These are phyloP conservation scores for Hypoxylon sp. DNA, from an alignment of 2,329 filamentous ascomycete species.

Conservation along the genomic window DNA sequence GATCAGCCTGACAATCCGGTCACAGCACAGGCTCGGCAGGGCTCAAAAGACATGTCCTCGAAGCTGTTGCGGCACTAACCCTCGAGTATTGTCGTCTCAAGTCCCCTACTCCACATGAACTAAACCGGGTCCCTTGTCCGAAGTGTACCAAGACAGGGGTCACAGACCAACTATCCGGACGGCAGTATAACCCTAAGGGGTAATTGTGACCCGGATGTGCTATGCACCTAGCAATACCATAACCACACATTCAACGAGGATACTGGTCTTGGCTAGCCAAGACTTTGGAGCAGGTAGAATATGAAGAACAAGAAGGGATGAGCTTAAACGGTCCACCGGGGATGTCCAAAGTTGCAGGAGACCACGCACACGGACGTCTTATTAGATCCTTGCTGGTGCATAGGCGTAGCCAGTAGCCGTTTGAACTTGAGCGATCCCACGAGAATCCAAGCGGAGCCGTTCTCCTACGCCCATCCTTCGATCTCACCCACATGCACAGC, in stretches of 20 bases:
- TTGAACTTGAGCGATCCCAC: constrained; percentile 59
- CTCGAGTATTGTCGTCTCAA: constrained; percentile 63
- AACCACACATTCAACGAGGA: constrained; percentile 39
- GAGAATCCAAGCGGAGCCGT: constrained; percentile 54
- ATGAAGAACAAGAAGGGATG: constrained; percentile 46
- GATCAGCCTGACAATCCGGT: constrained; percentile 64
- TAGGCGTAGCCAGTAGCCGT: constrained; percentile 55
- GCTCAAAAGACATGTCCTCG: constrained; percentile 52
- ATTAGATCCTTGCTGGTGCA: constrained; percentile 47
- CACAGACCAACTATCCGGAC: constrained; percentile 54
- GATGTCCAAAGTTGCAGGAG: constrained; percentile 45
- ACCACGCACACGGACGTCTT: constrained; percentile 48
- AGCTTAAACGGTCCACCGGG: constrained; percentile 50
- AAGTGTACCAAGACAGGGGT: constrained; percentile 53
- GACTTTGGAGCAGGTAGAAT: constrained; percentile 35
- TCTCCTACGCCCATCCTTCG: constrained; percentile 52
- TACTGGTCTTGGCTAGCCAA: constrained; percentile 45
- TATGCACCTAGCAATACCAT: constrained; percentile 47
- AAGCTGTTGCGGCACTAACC: constrained; percentile 56
- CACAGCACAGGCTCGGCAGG: constrained; percentile 59
- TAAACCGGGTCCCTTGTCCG: constrained; percentile 54
- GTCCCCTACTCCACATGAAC: constrained; percentile 55
- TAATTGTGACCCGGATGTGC: constrained; percentile 52
- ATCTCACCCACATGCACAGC: constrained; percentile 53
- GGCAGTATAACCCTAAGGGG: constrained; percentile 53